phyloP scores from a whole-genome alignment of 2,329 filamentous ascomycete genomes.

The Talaromyces albobiverticillius region DNA sequence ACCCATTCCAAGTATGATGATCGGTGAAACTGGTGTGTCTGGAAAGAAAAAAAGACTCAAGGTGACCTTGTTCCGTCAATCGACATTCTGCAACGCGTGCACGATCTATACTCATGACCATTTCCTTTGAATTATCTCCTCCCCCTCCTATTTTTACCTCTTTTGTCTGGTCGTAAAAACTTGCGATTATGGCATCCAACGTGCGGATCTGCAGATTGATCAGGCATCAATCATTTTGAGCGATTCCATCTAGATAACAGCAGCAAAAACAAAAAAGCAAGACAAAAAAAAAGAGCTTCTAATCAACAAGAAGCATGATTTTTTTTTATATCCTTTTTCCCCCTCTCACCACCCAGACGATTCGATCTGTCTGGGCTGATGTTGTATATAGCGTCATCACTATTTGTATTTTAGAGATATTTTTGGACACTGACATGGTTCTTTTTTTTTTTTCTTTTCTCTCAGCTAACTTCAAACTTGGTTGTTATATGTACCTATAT shows the following conservation, averaged over 20 bases:
- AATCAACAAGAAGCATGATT: background rate
- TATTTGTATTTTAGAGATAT: conserved; percentile 13
- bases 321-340: background rate
- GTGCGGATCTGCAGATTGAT: background rate
- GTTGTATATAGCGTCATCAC: conserved; percentile 14
- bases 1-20: conserved; percentile 31
- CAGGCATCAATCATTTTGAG: background rate
- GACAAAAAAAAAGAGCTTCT: background rate
- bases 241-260: background rate
- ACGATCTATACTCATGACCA: conserved; percentile 12
- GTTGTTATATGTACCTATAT: background rate
- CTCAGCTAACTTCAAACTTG: background rate
- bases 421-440: background rate
- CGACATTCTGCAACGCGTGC: background rate
- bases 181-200: background rate
- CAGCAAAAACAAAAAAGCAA: background rate
- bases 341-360: background rate
- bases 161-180: background rate
- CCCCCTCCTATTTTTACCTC: background rate
- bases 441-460: background rate
- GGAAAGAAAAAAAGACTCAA: conserved; percentile 13
- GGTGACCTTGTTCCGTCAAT: conserved; percentile 12
- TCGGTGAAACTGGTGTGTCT: conserved; percentile 18
- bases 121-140: conserved; percentile 1
- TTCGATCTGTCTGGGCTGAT: background rate